These are phyloP conservation scores for Mimosa pudica DNA, from an alignment of 306 rosid genomes.

Conservation along the genomic window DNA sequence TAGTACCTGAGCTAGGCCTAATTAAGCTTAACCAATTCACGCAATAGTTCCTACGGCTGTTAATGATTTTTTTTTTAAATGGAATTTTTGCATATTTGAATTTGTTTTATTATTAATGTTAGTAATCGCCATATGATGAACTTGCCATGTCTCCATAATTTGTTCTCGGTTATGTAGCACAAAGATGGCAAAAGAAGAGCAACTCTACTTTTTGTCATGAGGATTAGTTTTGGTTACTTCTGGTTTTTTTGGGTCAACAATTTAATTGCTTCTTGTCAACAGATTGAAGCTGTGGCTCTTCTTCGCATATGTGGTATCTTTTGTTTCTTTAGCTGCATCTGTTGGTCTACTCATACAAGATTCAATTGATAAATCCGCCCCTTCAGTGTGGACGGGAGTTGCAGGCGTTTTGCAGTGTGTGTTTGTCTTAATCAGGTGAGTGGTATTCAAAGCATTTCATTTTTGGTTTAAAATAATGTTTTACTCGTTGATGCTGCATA, in stretches of 20 bases:
- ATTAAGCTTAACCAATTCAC: not conserved
- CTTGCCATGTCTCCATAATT: not conserved
- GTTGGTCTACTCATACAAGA: slow-evolving; percentile 92
- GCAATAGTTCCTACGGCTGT: not conserved
- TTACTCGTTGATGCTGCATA: not conserved
- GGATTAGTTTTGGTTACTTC: slow-evolving; percentile 33
- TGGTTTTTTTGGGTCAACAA: slow-evolving; percentile 12
- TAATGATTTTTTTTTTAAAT: not conserved
- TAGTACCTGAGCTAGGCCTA: not conserved
- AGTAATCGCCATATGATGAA: not conserved
- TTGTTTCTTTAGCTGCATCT: slow-evolving; percentile 96
- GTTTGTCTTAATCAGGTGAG: slow-evolving; percentile 82
- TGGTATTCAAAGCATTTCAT: slow-evolving; percentile 25
- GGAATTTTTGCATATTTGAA: not conserved
- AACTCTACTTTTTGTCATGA: slow-evolving; percentile 23
- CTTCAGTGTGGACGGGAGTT: slow-evolving; percentile 93
- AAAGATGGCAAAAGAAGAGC: slow-evolving; percentile 8
- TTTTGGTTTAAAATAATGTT: not conserved
- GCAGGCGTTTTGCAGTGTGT: slow-evolving; percentile 95
- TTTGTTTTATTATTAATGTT: not conserved
- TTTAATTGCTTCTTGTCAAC: slow-evolving; percentile 43
- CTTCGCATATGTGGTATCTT: slow-evolving; percentile 92
- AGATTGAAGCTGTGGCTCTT: slow-evolving; percentile 99
- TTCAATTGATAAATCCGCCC: slow-evolving; percentile 79
- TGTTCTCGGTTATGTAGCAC: slow-evolving; percentile 1